A percentile compares a stretch with the other conserved stretches of the same genome.
Conservation (phyloP, 2,329 filamentous ascomycete species). For the Fusarium cicatricum region DNA sequence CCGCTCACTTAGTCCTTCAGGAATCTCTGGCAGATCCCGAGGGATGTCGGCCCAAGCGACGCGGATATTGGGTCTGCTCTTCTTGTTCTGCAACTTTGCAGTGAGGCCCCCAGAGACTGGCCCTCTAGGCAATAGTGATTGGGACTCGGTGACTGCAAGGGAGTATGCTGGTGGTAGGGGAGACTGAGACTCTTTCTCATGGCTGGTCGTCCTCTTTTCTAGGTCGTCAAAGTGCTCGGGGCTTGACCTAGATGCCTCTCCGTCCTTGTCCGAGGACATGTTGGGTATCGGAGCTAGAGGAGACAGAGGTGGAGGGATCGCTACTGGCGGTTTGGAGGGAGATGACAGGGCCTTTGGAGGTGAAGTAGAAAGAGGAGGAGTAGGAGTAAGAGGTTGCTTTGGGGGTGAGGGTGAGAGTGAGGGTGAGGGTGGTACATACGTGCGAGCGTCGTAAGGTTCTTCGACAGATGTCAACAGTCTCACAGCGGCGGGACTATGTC, state of each 20-base stretch:
- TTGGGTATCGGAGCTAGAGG: conserved; percentile 9
- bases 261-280: conserved; percentile 20
- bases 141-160: conserved; percentile 17
- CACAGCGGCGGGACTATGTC: conserved; percentile 61
- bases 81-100: conserved; percentile 61
- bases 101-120: conserved; percentile 41
- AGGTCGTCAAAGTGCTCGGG: conserved; percentile 14
- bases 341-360: conserved; percentile 19
- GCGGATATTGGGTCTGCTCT: conserved; percentile 43
- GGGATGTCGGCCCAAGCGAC: conserved; percentile 46
- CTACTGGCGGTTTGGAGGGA: conserved; percentile 27
- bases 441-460: conserved; percentile 58
- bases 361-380: conserved; percentile 9
- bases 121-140: conserved; percentile 26
- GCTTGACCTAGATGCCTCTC: conserved; percentile 1
- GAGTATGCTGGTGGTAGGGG: conserved; percentile 20
- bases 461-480: conserved; percentile 71
- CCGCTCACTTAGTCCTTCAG: conserved; percentile 56
- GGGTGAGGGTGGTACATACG: conserved; percentile 60
- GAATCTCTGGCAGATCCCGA: conserved; percentile 58
- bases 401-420: conserved; percentile 29
- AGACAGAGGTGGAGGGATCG: conserved; percentile 21
- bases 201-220: conserved; percentile 1
- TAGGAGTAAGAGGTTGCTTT: conserved; percentile 11
- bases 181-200: conserved; percentile 9